Evolutionary conservation across 805 yeast species (phyloP), one percentile per base, ranked within the genome.

Genomic region (Suhomyces sp.): DNA sequence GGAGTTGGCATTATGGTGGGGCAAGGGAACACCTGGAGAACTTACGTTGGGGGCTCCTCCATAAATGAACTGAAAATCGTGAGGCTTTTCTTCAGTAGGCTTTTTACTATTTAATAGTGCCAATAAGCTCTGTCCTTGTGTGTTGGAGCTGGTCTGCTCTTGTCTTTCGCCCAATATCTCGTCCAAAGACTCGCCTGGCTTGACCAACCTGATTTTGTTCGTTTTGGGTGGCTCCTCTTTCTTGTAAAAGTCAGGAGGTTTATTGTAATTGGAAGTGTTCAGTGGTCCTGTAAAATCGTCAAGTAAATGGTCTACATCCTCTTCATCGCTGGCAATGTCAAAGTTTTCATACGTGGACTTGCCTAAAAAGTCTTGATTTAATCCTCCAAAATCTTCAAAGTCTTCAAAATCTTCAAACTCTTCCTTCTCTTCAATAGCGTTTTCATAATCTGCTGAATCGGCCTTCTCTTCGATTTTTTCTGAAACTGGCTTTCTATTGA

Each of bases 241-340:
- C 12, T 44, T 27, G 43, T 46, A 53, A 20, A 44, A 49, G 40
- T 53, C 51, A 21, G 45, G 45, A 4, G 52, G 50, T 9, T 22
- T 12, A 6, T 24, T 15, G 22, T 44, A 44, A 6, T 31, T 43
- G 29, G 46, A 41, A 17, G 15, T 8, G 41, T n/a, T 19, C 10
- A 33, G 19, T 8, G 39, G 15, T 33, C 39, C 39, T 2, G 19
- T n/a, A 33, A 51, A 46, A 12, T 53, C 45, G 35, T 53, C 53
- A 25, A 54, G 44, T 33, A 53, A 47, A 44, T 56, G 55, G 29
- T 55, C 51, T 2, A 49, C 63, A 37, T 61, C 68, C 43, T 71
- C 77, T 44, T 73, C 77, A 50, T 72, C 77, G 45, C 71, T 64
- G 8, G 64, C 75, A 40, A 66, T 60, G 46, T 69, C 74, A 53